phyloP scores from a whole-genome alignment of 768 basidiomycete species.

The Gloeopeniophorella convolvens region DNA sequence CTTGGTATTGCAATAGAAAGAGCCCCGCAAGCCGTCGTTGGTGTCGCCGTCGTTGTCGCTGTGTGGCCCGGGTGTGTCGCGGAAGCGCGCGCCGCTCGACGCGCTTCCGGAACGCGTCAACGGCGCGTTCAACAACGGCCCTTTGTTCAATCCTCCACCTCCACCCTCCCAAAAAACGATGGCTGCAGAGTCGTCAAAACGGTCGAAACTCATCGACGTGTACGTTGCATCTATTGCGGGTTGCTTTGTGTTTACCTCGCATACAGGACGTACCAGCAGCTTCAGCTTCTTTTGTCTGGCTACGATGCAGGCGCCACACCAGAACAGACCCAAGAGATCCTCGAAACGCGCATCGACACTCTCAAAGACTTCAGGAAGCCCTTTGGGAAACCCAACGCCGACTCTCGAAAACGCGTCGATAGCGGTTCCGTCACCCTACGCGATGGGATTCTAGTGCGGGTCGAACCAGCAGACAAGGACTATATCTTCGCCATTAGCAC shows the following conservation, averaged over 20 bases:
- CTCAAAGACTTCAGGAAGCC: conserved; percentile 54
- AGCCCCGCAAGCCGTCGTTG: too few relatives aligned
- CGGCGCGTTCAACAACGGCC: conserved; percentile 1
- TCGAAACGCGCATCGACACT: conserved; percentile 49
- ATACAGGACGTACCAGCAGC: conserved; percentile 55
- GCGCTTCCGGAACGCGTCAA: conserved; percentile 11
- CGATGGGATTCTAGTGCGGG: conserved; percentile 53
- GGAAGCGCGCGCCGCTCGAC: background rate
- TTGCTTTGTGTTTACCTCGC: background rate
- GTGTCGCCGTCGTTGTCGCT: conserved; percentile 1
- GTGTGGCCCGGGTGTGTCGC: too few relatives aligned
- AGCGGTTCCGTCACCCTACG: conserved; percentile 61
- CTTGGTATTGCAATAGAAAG: too few relatives aligned
- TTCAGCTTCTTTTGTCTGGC: conserved; percentile 54
- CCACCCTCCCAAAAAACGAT: conserved; percentile 22
- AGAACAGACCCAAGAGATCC: conserved; percentile 53
- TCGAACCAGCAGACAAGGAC: conserved; percentile 67
- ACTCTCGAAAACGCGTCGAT: conserved; percentile 61
- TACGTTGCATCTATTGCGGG: conserved; percentile 31
- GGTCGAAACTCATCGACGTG: conserved; percentile 70
- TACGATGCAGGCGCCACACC: conserved; percentile 50
- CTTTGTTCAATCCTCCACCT: background rate
- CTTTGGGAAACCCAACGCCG: conserved; percentile 62
- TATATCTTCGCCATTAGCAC: conserved; percentile 66
- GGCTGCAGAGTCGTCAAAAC: conserved; percentile 44